Evolutionary conservation across 2,329 filamentous ascomycete species (phyloP).

Genomic region (Ophiostoma novo-ulmi): DNA sequence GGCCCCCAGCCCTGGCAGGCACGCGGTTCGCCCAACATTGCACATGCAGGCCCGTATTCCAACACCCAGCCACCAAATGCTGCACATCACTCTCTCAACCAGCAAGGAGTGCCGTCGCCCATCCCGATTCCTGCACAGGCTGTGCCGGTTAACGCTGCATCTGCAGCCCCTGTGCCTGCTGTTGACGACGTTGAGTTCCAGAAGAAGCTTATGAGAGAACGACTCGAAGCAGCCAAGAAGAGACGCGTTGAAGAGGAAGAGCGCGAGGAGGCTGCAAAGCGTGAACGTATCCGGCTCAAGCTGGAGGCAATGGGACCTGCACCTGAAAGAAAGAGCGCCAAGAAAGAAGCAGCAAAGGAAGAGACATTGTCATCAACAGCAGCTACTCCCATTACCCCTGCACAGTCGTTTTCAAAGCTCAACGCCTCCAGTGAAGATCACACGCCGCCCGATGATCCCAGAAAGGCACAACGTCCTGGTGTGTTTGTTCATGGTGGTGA

Average conservation of each 20-base stretch:
- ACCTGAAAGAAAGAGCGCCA: slow-evolving; percentile 54
- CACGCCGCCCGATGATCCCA: not conserved
- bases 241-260: slow-evolving; percentile 63
- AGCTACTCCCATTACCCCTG: slow-evolving; percentile 2
- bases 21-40: slow-evolving; percentile 40
- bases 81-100: not conserved
- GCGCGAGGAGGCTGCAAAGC: slow-evolving; percentile 64
- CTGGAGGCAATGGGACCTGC: slow-evolving; percentile 63
- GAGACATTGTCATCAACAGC: not conserved
- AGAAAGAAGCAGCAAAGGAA: slow-evolving; percentile 47
- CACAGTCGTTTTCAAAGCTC: slow-evolving; percentile 4
- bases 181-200: slow-evolving; percentile 58
- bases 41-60: slow-evolving; percentile 20
- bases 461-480: not conserved
- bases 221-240: slow-evolving; percentile 63
- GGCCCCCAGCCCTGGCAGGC: slow-evolving; percentile 39
- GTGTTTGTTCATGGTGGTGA: not conserved
- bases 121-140: not conserved
- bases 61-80: not conserved
- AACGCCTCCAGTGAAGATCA: not conserved
- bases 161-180: not conserved
- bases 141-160: not conserved
- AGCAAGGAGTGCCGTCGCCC: slow-evolving; percentile 1
- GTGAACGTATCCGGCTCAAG: slow-evolving; percentile 67
- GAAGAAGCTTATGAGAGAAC: slow-evolving; percentile 68